Conservation (phyloP, 805 yeast genomes). For the Sugiyamaella americana region DNA sequence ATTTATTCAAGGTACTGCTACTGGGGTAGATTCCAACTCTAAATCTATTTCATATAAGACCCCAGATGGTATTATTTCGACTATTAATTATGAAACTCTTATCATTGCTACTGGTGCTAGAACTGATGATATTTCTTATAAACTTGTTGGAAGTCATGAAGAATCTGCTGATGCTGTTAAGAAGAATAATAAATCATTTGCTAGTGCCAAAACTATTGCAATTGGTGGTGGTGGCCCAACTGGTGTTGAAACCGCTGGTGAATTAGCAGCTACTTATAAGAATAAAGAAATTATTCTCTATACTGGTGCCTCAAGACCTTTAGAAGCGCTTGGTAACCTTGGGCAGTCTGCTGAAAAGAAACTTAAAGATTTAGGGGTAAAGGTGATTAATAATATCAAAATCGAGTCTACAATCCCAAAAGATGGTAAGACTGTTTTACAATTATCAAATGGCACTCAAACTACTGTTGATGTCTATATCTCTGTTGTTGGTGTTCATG, state of each 20-base stretch:
- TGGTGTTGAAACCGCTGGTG: conserved; percentile 47
- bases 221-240: conserved; percentile 49
- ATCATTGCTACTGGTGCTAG: conserved; percentile 21
- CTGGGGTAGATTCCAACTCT: conserved; percentile 10
- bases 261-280: conserved; percentile 37
- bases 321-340: conserved; percentile 12
- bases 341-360: conserved; percentile 14
- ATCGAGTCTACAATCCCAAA: conserved; percentile 1
- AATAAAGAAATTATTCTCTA: conserved; percentile 32
- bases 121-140: conserved; percentile 10
- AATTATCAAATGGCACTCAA: conserved; percentile 13
- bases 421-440: conserved; percentile 8
- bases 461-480: conserved; percentile 14
- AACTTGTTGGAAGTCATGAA: conserved; percentile 8
- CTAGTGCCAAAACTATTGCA: conserved; percentile 35
- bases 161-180: conserved; percentile 6
- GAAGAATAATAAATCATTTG: conserved; percentile 26
- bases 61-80: not conserved
- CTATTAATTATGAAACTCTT: conserved; percentile 15
- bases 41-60: conserved; percentile 5
- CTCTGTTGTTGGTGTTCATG: conserved; percentile 14
- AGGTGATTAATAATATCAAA: conserved; percentile 11
- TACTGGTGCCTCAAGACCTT: conserved; percentile 16
- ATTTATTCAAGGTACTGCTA: conserved; percentile 15
- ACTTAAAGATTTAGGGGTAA: conserved; percentile 19